Evolutionary conservation across 2,329 filamentous ascomycete species (phyloP), one percentile per base, ranked within the genome.

Genomic region (Aspergillus intermedius): DNA sequence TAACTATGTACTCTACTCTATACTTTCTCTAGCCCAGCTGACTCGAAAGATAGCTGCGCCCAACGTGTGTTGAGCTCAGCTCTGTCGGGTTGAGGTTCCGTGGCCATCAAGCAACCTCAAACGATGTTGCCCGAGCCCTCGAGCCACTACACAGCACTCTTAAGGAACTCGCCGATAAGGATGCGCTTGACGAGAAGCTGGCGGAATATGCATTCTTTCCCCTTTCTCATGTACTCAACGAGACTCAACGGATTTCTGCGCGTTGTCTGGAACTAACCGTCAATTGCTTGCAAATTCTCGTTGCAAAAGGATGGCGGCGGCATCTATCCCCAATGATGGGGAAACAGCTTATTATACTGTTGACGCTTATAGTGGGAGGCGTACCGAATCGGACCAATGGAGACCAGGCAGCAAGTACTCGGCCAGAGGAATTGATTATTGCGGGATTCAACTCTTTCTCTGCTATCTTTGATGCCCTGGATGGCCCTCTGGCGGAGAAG

Each of bases 181-280:
- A 68, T 54, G 58, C 64, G 1, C 64, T 97, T 15, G 88, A 96
- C 65, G 78, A 84, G 46, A 91, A 90, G 65, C 74, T 97, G 15
- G 89, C 91, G 12, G 91, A 96, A 72, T 98, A 97, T 74, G 80
- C 87, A 61, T 97, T 97, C 74, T 95, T 96, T 54, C 93, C 93
- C 0, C 74, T 98, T 0, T 90, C 88, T 0, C 86, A 93, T 58
- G 82, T 97, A 35, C 84, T 98, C 59, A 84, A 88, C 50, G 79
- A 83, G 53, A 85, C 88, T 56, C 81, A 86, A 53, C 76, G 79
- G 43, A 81, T 91, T 47, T 83, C 91, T 1, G 79, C 87, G 42
- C 78, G 79, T 46, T 70, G 67, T 37, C 72, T 93, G 6, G 93
- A 98, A 65, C 70, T 87, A 40, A 84, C 86, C 25, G 75, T 96